A percentile compares a stretch with the other conserved stretches of the same genome.
Conservation (phyloP, 2,329 filamentous ascomycete species). For the Xylariaceae sp. region DNA sequence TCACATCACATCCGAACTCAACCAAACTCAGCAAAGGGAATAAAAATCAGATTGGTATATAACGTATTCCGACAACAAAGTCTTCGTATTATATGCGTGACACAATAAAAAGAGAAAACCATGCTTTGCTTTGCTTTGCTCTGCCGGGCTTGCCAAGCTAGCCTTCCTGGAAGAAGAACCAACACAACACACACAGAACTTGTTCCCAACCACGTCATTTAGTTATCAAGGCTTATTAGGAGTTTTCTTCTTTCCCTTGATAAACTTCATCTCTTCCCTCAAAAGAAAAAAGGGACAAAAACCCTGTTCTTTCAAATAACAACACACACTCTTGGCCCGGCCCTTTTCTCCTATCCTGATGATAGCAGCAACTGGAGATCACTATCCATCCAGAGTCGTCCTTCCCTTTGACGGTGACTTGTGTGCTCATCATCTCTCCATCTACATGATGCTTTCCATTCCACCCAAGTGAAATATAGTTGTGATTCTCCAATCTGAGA, state of each 20-base stretch:
- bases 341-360: slow-evolving; percentile 1
- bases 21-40: too few relatives aligned
- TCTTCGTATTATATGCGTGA: slow-evolving; percentile 18
- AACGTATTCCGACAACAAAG: background rate
- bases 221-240: too few relatives aligned
- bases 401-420: slow-evolving; percentile 1
- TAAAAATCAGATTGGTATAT: background rate
- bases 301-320: background rate
- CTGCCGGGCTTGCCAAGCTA: slow-evolving; percentile 11
- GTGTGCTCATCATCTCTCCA: slow-evolving; percentile 17
- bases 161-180: slow-evolving; percentile 1
- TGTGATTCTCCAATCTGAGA: slow-evolving; percentile 7
- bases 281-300: background rate
- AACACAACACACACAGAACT: background rate
- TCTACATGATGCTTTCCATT: slow-evolving; percentile 9
- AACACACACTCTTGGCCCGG: slow-evolving; percentile 2
- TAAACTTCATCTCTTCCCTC: slow-evolving; percentile 2
- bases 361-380: background rate
- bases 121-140: slow-evolving; percentile 8
- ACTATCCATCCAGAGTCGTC: slow-evolving; percentile 8
- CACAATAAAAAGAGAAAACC: background rate
- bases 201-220: too few relatives aligned
- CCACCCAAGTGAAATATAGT: background rate
- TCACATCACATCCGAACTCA: too few relatives aligned
- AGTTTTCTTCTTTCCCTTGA: slow-evolving; percentile 1